Evolutionary conservation across 2,329 filamentous ascomycete species (phyloP), one percentile per base, ranked within the genome.

Genomic region (Pseudomassariella vexata): DNA sequence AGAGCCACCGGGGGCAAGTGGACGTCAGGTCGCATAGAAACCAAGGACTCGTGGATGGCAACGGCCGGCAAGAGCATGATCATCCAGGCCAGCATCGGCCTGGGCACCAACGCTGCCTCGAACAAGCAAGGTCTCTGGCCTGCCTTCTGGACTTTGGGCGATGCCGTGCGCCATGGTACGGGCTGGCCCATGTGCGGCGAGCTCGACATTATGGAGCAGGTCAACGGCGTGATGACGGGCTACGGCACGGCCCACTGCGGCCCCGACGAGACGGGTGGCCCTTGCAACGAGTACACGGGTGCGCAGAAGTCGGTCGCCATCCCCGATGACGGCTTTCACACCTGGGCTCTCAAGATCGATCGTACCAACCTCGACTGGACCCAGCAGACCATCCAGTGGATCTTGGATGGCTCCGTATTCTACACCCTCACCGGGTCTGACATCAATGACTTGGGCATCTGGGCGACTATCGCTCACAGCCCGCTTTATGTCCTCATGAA

Each of bases 121-220:
- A 54, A 57, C 29, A 68, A 69, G 52, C 57, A 65, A 42, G 68
- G 68, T 9, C 56, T 72, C 40, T 73, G 68, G 68, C 68, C 68
- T 3, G 68, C 68, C 4, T 73, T 72, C 45, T 73, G 68, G 68
- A 52, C 69, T 32, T 59, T 72, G 1, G 68, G 68, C 9, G 56
- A 67, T 36, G 54, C 64, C 11, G 53, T 70, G 30, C 62, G 67
- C 6, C 48, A 56, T 38, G 66, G 67, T 9, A 63, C 59, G 3
- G 38, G 41, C 14, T 73, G 68, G 68, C 68, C 68, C 1, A 52
- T 49, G 6, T 69, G 66, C 41, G 68, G 68, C 17, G 68, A 73
- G 55, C 50, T 73, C 27, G 68, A 73, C 42, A 58, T 70, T 36
- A 57, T 70, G 31, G 68, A 73, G 55, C 62, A 59, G 18, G 56